phyloP scores from a whole-genome alignment of 176 grass and related monocot species.

The Rhynchospora breviuscula region DNA sequence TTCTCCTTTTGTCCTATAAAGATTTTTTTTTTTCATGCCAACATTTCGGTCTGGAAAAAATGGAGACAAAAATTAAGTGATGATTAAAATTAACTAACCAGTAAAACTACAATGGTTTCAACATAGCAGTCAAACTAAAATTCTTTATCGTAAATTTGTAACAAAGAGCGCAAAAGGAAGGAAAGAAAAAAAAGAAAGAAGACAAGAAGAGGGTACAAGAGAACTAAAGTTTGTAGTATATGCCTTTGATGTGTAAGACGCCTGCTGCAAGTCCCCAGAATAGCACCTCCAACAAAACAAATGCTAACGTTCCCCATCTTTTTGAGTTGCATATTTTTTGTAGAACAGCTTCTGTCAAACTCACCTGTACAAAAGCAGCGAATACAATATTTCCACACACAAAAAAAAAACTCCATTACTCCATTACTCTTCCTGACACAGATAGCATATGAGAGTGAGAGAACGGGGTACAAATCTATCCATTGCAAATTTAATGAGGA shows the following conservation, averaged over 20 bases:
- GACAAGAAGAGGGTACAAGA: background rate
- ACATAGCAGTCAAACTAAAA: no score
- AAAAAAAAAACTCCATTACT: background rate
- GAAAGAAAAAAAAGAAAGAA: background rate
- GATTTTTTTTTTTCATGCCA: background rate
- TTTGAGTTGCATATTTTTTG: conserved; percentile 51
- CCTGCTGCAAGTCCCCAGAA: conserved; percentile 73
- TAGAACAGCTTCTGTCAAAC: conserved; percentile 50
- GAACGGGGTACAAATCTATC: background rate
- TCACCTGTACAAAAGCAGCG: conserved; percentile 44
- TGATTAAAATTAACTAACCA: no score
- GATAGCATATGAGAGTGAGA: background rate
- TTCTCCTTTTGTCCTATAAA: no score
- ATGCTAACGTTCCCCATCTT: conserved; percentile 66
- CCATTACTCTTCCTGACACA: background rate
- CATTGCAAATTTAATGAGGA: background rate
- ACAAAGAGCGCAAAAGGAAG: background rate
- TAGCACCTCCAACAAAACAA: conserved; percentile 71
- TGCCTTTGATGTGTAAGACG: conserved; percentile 64
- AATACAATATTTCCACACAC: background rate
- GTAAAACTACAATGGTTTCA: no score
- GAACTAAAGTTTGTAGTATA: conserved; percentile 69
- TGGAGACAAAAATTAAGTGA: no score
- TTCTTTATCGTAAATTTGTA: background rate
- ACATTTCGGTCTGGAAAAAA: no score